Conservation (phyloP, 768 basidiomycete species). For the Filobasidium floriforme region DNA sequence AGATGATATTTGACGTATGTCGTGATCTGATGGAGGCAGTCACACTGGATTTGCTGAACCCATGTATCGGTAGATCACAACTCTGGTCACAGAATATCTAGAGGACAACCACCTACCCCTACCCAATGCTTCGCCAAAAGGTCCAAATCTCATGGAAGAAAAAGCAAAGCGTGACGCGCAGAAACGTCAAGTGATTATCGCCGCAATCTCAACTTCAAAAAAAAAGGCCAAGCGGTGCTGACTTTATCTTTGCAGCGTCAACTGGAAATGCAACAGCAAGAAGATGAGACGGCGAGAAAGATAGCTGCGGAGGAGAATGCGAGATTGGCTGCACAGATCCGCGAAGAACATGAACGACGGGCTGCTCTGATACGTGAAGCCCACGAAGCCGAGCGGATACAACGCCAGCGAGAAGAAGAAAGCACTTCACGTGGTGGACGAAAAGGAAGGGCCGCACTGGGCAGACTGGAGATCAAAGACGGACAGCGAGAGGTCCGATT, state of each 20-base stretch:
- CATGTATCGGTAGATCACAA: constrained; percentile 21
- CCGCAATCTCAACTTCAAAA: no score
- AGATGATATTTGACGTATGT: constrained; percentile 39
- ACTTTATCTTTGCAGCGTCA: background rate
- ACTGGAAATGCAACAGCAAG: constrained; percentile 11
- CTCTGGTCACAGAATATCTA: constrained; percentile 32
- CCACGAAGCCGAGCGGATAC: constrained; percentile 11
- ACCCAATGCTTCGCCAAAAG: constrained; percentile 21
- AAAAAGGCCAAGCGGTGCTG: no score
- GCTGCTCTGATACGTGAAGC: constrained; percentile 9
- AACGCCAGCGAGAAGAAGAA: constrained; percentile 11
- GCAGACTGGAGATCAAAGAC: constrained; percentile 1
- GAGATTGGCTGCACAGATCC: constrained; percentile 8
- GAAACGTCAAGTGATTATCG: constrained; percentile 30
- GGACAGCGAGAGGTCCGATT: constrained; percentile 24
- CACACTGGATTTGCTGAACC: background rate
- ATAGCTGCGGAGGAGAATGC: background rate
- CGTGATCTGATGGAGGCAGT: background rate
- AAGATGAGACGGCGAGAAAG: constrained; percentile 2
- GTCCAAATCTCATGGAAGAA: constrained; percentile 41
- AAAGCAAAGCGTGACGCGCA: constrained; percentile 38
- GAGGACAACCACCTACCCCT: constrained; percentile 37
- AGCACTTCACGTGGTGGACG: constrained; percentile 3
- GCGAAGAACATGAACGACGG: constrained; percentile 12
- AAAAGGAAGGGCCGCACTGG: background rate